Conservation (phyloP, 1,284 basidiomycete species). For the Malassezia caprae region DNA sequence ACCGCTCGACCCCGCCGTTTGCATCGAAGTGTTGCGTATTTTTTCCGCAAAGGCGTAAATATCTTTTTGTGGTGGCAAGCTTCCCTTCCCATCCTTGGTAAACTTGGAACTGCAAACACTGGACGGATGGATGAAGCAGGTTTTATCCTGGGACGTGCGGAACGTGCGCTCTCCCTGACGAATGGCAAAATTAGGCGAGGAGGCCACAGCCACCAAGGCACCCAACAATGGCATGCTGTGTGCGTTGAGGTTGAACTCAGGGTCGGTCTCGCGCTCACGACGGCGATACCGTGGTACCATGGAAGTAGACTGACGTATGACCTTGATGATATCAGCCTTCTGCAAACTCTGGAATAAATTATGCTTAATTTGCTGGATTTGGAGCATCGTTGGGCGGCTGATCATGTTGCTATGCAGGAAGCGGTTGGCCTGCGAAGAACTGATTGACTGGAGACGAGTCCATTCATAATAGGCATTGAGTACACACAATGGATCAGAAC, state of each 20-base stretch:
- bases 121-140: slow-evolving; percentile 69
- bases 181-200: slow-evolving; percentile 88
- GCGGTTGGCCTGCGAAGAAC: slow-evolving; percentile 55
- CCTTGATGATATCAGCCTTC: slow-evolving; percentile 52
- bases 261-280: slow-evolving; percentile 50
- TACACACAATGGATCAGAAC: slow-evolving; percentile 73
- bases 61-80: slow-evolving; percentile 54
- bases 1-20: slow-evolving; percentile 44
- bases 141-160: slow-evolving; percentile 77
- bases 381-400: slow-evolving; percentile 67
- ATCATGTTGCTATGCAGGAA: slow-evolving; percentile 84
- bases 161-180: slow-evolving; percentile 63
- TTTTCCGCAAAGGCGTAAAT: slow-evolving; percentile 80
- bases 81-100: slow-evolving; percentile 50
- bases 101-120: slow-evolving; percentile 74
- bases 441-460: slow-evolving; percentile 49
- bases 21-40: slow-evolving; percentile 61
- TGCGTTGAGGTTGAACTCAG: slow-evolving; percentile 55
- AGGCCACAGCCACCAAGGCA: slow-evolving; percentile 73
- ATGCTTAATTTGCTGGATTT: slow-evolving; percentile 73
- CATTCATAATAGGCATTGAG: slow-evolving; percentile 74
- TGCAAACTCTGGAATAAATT: slow-evolving; percentile 71
- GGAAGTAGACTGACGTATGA: slow-evolving; percentile 19
- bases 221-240: slow-evolving; percentile 70
- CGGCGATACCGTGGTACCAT: slow-evolving; percentile 18